Evolutionary conservation across 345 rosid species (phyloP), one percentile per base, ranked within the genome.

Genomic region (Syzygium oleosum): DNA sequence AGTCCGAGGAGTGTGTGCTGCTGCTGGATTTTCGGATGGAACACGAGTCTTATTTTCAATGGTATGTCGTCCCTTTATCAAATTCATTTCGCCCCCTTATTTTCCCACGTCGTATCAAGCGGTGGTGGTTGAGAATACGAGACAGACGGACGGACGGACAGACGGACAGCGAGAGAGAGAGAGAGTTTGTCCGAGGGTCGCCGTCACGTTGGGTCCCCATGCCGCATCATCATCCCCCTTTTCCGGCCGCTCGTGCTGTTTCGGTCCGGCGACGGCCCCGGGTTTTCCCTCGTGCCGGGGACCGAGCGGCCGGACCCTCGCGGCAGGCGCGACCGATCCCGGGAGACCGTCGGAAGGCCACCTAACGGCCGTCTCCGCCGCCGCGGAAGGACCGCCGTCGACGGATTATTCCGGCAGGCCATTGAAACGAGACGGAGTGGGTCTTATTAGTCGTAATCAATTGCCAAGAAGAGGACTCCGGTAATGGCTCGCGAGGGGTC

Each of bases 41-140:
- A 68, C 80, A 6, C 80, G 10, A 43, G 46, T 43, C 46, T 13
- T 0, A 5, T 58, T 58, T 4, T 12, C 1, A 61, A 61, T 7
- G 68, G 34, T 0, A 27, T 13, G 34, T 61, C 54, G 54, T 52
- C 17, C 9, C 16, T 63, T 63, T 63, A 14, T n/a, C 14, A 5
- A 63, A 12, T 13, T 14, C 9, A 16, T 34, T 29, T 5, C 46
- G 46, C 0, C 29, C 65, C 43, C 9, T 65, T 9, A 0, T 29
- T 55, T 68, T 68, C 4, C 17, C 1, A 17, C 34, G 41, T 34
- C 23, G 17, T 1, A 38, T 68, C 23, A 38, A 21, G 59, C 22
- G 3, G 13, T 11, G 46, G 79, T 68, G 79, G 79, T 34, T 68
- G 46, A 34, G 79, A 68, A 34, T 19, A 38, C 46, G 46, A 34